Evolutionary conservation across 2,329 filamentous ascomycete species (phyloP), one percentile per base, ranked within the genome.

Genomic region (Zasmidium citrigriseum): DNA sequence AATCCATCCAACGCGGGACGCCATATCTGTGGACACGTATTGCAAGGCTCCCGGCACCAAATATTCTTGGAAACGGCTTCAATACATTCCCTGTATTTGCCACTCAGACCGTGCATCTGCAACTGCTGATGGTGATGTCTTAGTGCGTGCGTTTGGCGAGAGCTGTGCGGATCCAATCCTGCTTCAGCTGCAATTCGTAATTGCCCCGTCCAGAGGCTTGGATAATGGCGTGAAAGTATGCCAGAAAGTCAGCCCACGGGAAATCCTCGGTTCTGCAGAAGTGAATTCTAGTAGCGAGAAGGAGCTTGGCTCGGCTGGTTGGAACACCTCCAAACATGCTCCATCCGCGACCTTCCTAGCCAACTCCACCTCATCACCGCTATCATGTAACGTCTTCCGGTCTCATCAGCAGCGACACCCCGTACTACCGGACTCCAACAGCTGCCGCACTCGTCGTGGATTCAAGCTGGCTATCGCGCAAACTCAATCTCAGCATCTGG

Each of bases 401-500:
- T 41, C 34, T 41, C 34, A 41, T 11, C 52, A 45, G 46, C 51
- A 21, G 44, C 23, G 50, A 27, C 24, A 55, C 46, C 44, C 52
- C 46, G 47, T 29, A 27, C 23, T 18, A 16, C 47, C 27, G 47
- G 9, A 49, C 22, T 29, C 47, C 47, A 49, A 27, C 47, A 49
- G n/a, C 25, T 16, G 34, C 7, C 4, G 14, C 34, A 16, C 14
- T 16, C 34, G 14, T 41, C 7, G 18, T 41, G 7, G 16, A 41
- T 41, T 41, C 34, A 20, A 48, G 55, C 49, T 57, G 55, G 34
- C 55, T 49, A 57, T 57, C 55, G 57, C 52, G 34, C 27, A 55
- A 59, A 59, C 46, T 48, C 51, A 59, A 59, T 59, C 57, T 55
- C 46, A 46, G 46, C 52, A 44, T 14, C 38, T 27, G 34, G 34